Evolutionary conservation across 108 stramenopile genomes (phyloP).

Genomic region (Seminavis robusta): DNA sequence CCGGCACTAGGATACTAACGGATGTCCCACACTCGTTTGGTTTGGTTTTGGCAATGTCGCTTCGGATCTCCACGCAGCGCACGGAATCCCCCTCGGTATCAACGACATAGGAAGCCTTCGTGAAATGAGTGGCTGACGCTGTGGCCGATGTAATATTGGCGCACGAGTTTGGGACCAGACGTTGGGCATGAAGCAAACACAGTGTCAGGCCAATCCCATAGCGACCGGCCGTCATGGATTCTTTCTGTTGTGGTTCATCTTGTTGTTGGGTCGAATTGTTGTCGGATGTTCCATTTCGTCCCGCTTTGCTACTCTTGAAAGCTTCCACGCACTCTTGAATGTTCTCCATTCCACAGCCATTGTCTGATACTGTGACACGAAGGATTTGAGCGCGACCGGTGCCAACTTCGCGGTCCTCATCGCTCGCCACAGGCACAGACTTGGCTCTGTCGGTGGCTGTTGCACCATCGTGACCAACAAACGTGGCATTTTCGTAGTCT

Average conservation of each 20-base stretch:
- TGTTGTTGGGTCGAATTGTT: not conserved
- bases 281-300: not conserved
- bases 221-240: conserved; percentile 41
- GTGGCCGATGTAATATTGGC: conserved; percentile 68
- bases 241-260: not conserved
- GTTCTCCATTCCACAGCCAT: conserved; percentile 79
- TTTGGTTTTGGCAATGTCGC: conserved; percentile 29
- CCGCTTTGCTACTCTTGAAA: conserved; percentile 68
- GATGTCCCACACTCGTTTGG: conserved; percentile 62
- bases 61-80: conserved; percentile 25
- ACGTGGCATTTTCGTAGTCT: no score
- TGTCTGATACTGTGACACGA: conserved; percentile 73
- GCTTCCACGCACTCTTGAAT: conserved; percentile 78
- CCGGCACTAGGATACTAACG: conserved; percentile 73
- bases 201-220: conserved; percentile 70
- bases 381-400: conserved; percentile 22
- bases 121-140: conserved; percentile 20
- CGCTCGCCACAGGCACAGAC: no score
- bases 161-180: conserved; percentile 66
- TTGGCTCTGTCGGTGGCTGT: not conserved
- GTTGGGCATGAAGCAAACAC: conserved; percentile 81
- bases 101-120: conserved; percentile 50
- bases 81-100: conserved; percentile 62
- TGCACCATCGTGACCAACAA: conserved; percentile 7
- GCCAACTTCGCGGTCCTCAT: conserved; percentile 6